These are phyloP conservation scores for Nothopassalora personata DNA, from an alignment of 2,329 filamentous ascomycete genomes.

Conservation along the genomic window DNA sequence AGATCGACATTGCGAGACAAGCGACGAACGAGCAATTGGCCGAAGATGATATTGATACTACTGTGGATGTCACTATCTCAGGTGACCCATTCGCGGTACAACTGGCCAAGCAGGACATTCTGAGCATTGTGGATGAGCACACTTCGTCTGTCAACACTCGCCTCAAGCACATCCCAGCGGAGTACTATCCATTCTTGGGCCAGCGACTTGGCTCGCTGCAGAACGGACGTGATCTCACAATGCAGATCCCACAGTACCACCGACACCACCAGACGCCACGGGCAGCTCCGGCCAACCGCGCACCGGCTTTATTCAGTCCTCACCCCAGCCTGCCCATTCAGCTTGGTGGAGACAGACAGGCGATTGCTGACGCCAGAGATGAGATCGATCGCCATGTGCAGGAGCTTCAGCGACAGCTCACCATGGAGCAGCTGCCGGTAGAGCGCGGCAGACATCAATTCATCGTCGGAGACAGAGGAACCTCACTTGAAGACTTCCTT, in stretches of 20 bases:
- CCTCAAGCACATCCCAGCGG: slow-evolving; percentile 76
- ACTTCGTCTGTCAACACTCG: slow-evolving; percentile 76
- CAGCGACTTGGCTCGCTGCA: slow-evolving; percentile 63
- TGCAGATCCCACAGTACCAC: slow-evolving; percentile 78
- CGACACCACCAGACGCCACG: slow-evolving; percentile 62
- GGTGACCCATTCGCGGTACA: slow-evolving; percentile 85
- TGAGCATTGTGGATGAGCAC: slow-evolving; percentile 81
- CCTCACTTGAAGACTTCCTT: slow-evolving; percentile 79
- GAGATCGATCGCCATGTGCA: slow-evolving; percentile 75
- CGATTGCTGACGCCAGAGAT: slow-evolving; percentile 72
- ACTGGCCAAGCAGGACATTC: slow-evolving; percentile 75
- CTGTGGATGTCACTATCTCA: slow-evolving; percentile 81
- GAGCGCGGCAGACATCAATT: slow-evolving; percentile 88
- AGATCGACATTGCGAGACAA: slow-evolving; percentile 80
- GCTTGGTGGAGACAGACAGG: slow-evolving; percentile 76
- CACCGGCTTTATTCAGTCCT: slow-evolving; percentile 64
- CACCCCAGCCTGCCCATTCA: slow-evolving; percentile 73
- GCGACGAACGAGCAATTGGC: slow-evolving; percentile 51
- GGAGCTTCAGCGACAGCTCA: slow-evolving; percentile 69
- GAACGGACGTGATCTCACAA: slow-evolving; percentile 66
- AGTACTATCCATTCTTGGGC: slow-evolving; percentile 94
- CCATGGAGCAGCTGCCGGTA: slow-evolving; percentile 73
- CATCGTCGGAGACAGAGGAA: slow-evolving; percentile 79
- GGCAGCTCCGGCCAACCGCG: slow-evolving; percentile 54
- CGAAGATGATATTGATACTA: slow-evolving; percentile 70